A percentile compares a stretch with the other conserved stretches of the same genome.
Conservation (phyloP, 1,139 yeast genomes). For the Pneumocystis canis region DNA sequence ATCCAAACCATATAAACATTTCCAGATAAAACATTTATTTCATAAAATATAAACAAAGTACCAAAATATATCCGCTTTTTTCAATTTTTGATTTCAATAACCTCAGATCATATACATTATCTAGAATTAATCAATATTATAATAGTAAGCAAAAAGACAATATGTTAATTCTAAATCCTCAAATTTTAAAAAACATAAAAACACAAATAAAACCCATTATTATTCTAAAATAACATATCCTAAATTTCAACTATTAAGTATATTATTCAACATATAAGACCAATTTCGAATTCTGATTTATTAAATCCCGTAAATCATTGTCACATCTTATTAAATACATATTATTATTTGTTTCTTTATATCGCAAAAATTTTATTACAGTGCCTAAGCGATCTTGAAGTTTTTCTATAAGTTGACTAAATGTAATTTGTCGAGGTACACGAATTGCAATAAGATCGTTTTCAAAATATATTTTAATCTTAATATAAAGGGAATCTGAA, state of each 20-base stretch:
- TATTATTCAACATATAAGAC: background rate
- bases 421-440: conserved; percentile 46
- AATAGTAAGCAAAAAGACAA: background rate
- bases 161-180: background rate
- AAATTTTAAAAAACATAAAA: background rate
- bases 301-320: conserved; percentile 20
- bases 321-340: conserved; percentile 20
- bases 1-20: background rate
- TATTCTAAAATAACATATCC: background rate
- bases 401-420: conserved; percentile 47
- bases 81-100: background rate
- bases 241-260: background rate
- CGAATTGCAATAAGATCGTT: conserved; percentile 85
- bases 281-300: conserved; percentile 1
- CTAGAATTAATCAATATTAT: background rate
- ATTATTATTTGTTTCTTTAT: conserved; percentile 22
- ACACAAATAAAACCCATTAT: background rate
- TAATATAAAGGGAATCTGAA: conserved; percentile 21
- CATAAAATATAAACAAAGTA: background rate
- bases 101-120: background rate
- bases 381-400: conserved; percentile 45
- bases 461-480: conserved; percentile 76
- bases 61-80: background rate
- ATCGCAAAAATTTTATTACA: conserved; percentile 22
- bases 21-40: background rate